Conservation (phyloP, 2,329 filamentous ascomycete genomes). For the Cryphonectria parasitica region DNA sequence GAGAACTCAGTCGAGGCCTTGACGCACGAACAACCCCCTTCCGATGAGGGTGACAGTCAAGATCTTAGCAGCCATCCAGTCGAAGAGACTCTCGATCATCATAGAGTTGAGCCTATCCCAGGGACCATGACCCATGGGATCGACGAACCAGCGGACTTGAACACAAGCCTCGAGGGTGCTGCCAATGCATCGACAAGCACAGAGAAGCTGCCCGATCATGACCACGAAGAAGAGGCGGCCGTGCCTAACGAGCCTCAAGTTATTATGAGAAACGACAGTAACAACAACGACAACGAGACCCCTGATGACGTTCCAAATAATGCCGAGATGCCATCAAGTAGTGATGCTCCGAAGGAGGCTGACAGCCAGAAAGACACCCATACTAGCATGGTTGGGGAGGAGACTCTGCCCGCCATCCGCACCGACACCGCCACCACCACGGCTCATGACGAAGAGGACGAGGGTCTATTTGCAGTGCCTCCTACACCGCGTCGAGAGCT, state of each 20-base stretch:
- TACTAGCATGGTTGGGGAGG: background rate
- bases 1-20: conserved; percentile 17
- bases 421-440: conserved; percentile 6
- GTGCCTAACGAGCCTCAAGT: background rate
- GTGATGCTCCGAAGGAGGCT: background rate
- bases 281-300: too few relatives aligned
- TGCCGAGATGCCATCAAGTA: background rate
- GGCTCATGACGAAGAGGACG: conserved; percentile 19
- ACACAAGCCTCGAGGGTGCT: background rate
- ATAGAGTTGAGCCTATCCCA: conserved; percentile 26
- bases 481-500: conserved; percentile 21
- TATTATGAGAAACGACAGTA: background rate
- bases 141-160: conserved; percentile 7
- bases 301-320: background rate
- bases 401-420: background rate
- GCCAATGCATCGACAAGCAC: conserved; percentile 6
- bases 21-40: conserved; percentile 16
- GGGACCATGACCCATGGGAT: conserved; percentile 31
- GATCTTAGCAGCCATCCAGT: conserved; percentile 15
- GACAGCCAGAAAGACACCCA: background rate
- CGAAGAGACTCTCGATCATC: conserved; percentile 25
- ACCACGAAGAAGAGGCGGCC: background rate
- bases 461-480: conserved; percentile 24
- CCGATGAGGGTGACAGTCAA: conserved; percentile 10
- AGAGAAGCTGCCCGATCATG: background rate